Evolutionary conservation across 2,329 filamentous ascomycete genomes (phyloP).

Genomic region (Pseudogymnoascus sp.): DNA sequence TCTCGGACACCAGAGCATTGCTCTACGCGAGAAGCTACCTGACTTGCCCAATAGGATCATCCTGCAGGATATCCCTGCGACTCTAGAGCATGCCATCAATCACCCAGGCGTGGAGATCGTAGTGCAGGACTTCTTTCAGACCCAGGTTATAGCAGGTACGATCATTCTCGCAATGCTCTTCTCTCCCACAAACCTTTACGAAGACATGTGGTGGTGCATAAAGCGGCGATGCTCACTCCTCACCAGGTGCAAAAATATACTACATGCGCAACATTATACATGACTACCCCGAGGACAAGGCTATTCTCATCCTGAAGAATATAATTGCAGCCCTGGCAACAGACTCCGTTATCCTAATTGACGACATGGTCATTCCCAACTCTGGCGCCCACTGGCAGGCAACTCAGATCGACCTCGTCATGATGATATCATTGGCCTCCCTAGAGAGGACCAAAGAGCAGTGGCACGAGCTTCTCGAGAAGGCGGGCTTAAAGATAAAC

Average conservation of each 20-base stretch:
- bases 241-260: conserved; percentile 29
- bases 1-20: conserved; percentile 33
- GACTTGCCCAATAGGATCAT: conserved; percentile 30
- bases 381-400: conserved; percentile 27
- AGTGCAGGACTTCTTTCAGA: conserved; percentile 25
- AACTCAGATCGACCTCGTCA: conserved; percentile 31
- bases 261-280: conserved; percentile 34
- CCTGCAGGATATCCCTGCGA: conserved; percentile 34
- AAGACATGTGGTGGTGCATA: too few relatives aligned
- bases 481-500: background rate
- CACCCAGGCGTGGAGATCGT: conserved; percentile 27
- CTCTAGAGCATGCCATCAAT: conserved; percentile 20
- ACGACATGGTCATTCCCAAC: conserved; percentile 37
- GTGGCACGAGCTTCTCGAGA: conserved; percentile 22
- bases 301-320: conserved; percentile 29
- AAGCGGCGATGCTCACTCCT: too few relatives aligned
- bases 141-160: conserved; percentile 14
- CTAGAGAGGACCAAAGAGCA: conserved; percentile 31
- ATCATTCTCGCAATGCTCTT: too few relatives aligned
- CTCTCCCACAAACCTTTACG: too few relatives aligned
- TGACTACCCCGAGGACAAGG: conserved; percentile 32
- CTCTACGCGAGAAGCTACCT: conserved; percentile 28
- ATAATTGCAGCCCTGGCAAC: conserved; percentile 28
- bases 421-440: conserved; percentile 31
- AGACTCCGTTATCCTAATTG: conserved; percentile 35